phyloP scores from a whole-genome alignment of 192 early-diverging fungal species.

The Backusella sp. region DNA sequence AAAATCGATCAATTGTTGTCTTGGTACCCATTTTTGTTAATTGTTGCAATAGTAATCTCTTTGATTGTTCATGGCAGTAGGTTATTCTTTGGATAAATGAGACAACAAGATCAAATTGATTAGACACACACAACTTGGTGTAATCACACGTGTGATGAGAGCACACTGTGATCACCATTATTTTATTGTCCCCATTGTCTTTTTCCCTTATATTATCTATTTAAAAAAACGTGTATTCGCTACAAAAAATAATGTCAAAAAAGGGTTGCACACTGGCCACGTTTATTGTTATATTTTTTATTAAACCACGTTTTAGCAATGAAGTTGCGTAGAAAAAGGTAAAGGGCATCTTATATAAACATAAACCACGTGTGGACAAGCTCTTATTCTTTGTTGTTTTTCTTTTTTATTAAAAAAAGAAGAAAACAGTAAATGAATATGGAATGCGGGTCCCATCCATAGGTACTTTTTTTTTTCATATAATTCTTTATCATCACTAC shows the following conservation, averaged over 20 bases:
- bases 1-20: neutral
- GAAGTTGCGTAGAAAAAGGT: neutral
- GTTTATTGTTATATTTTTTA: slow-evolving; percentile 3
- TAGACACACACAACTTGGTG: neutral
- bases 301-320: slow-evolving; percentile 4
- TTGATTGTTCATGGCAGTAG: neutral
- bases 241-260: neutral
- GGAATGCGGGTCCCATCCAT: no score
- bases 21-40: neutral
- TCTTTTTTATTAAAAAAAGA: neutral
- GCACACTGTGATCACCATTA: neutral
- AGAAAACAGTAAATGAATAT: neutral
- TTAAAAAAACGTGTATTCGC: neutral
- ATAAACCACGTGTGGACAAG: neutral
- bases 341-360: neutral
- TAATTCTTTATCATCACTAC: no score
- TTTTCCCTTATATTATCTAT: neutral
- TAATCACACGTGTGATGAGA: neutral
- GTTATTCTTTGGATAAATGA: neutral
- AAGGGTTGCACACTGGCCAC: neutral
- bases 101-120: neutral
- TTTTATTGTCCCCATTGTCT: neutral
- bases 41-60: neutral
- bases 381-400: neutral
- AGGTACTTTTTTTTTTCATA: no score